Base-by-base conservation (phyloP, 148 eudicot species). In the Cornus controversa region DNA sequence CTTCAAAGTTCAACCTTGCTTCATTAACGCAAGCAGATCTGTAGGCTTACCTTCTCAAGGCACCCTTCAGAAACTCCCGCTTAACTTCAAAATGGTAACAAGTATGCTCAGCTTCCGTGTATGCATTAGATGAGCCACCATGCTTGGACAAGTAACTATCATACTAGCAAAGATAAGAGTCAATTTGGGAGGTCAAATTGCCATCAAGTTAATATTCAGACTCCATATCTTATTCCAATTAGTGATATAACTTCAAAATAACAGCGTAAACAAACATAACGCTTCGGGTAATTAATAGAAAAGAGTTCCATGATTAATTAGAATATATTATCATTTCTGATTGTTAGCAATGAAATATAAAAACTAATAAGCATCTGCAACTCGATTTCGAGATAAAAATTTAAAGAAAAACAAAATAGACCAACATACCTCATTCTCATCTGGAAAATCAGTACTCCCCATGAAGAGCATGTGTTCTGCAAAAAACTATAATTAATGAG, bases 401-500 rank as follows among this genome's bases (percentile, higher is more conserved):
- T 74, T 63, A 16, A 37, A 75, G 70, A 24, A 54, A 28, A 31
- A 60, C 20, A 79, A 58, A 70, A 11, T 45, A 28, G 53, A 69
- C 16, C 29, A 40, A 80, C 84, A 79, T 68, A 95, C 99, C 99
- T 95, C 99, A 71, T 95, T 95, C 77, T 95, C 99, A 86, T 95
- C 96, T 15, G 99, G 99, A 84, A 91, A 95, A 53, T 89, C 92
- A 83, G 91, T 79, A 87, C 99, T 95, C 66, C 99, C 99, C 99
- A 95, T 95, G 87, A 95, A 95, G 36, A 95, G 91, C 99, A 95
- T 95, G 82, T 95, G 99, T 85, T 95, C 98, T 95, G 89, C 81
- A 83, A 75, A 27, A 60, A 75, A 64, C 6, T 54, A 34, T 18
- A 47, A 60, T 10, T 73, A 22, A 66, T 67, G 31, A 16, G 45